Evolutionary conservation across 805 yeast genomes (phyloP), one percentile per base, ranked within the genome.

Genomic region (Candida ponderosae): DNA sequence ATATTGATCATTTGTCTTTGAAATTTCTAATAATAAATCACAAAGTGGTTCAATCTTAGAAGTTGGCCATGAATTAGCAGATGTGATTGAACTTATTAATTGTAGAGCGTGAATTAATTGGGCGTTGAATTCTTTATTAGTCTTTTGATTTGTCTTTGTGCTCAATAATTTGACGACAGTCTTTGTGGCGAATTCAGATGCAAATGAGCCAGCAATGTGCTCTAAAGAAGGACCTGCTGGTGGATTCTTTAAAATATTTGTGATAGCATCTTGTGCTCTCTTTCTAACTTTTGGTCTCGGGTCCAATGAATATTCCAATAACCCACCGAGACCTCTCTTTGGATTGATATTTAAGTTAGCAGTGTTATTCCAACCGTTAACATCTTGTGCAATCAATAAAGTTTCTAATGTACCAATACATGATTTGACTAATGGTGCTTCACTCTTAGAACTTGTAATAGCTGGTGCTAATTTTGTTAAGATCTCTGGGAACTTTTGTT

Each of bases 251-350:
- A 93, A 63, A 23, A 93, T 65, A 4, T 66, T 70, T 34, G 70
- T 62, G n/a, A 93, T 70, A 2, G 97, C 84, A 40, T 93, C 98
- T 51, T 80, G 82, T 2, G 97, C 95, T 66, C 97, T 81, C 72
- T 83, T 86, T 58, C 98, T 77, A 11, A 93, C 95, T 52, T 93
- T 93, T 28, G 98, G 98, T 55, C 97, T 76, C 33, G 83, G 81
- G 59, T 93, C 97, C 31, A 85, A 62, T 0, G 90, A 76, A 43
- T 87, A 68, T 56, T 84, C 87, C 41, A 89, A 61, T 41, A 89
- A 60, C 33, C 90, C 95, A 29, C 73, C 70, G 40, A 88, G 62
- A 31, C 93, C 96, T 67, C 94, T 75, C 53, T 73, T 76, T 35
- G 96, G 95, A 29, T 76, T 71, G 41, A 67, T 66, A 44, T 59